A percentile compares a stretch with the other conserved stretches of the same genome.
These are phyloP conservation scores for Teratosphaeria viscida DNA, from an alignment of 2,329 filamentous ascomycete genomes.

Conservation along the genomic window DNA sequence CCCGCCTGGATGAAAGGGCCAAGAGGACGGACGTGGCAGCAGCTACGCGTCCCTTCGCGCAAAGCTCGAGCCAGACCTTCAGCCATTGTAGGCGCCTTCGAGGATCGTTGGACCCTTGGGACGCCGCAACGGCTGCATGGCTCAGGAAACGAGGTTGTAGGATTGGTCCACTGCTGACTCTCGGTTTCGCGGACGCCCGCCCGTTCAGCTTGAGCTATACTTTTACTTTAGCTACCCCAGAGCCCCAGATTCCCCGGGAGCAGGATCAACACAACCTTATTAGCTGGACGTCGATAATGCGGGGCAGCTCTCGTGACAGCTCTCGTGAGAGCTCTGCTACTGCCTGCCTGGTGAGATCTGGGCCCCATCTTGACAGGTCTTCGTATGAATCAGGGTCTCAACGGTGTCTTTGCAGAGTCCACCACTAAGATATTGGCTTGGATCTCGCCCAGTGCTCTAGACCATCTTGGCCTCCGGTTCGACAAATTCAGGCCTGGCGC, in stretches of 20 bases:
- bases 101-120: not conserved
- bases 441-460: not conserved
- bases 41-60: not conserved
- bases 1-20: not conserved
- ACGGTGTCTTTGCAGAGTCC: not conserved
- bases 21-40: not conserved
- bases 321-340: not conserved
- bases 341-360: not conserved
- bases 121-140: not conserved
- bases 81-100: not conserved
- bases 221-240: not conserved
- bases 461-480: not conserved
- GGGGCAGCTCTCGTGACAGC: not conserved
- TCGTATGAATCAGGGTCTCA: not conserved
- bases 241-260: not conserved
- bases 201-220: not conserved
- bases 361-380: not conserved
- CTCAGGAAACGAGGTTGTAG: not conserved
- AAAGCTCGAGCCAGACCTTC: not conserved
- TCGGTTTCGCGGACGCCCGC: not conserved
- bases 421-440: not conserved
- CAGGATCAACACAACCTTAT: not conserved
- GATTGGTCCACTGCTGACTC: not conserved
- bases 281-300: not conserved
- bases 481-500: not conserved